Percentiles rank a stretch among this genome's conserved stretches.
These are phyloP conservation scores for Hebeloma cylindrosporum DNA, from an alignment of 768 basidiomycete genomes.

Conservation along the genomic window DNA sequence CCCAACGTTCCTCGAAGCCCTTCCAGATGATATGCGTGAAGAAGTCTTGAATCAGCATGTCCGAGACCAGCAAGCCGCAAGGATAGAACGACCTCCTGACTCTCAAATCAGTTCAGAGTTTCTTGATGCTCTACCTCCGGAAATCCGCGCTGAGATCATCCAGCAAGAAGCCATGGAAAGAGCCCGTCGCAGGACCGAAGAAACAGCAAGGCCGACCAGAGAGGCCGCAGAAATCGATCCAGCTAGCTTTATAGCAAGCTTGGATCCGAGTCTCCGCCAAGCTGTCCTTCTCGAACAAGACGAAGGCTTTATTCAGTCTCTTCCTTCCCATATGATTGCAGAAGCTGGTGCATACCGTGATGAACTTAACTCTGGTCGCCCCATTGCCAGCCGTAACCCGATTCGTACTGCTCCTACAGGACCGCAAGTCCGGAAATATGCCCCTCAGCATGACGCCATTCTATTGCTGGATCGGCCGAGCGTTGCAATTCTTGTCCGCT, in stretches of 20 bases:
- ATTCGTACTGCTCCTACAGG: conserved; percentile 29
- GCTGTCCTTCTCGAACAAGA: conserved; percentile 90
- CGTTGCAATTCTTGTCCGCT: conserved; percentile 83
- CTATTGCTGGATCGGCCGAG: conserved; percentile 90
- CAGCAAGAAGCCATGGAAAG: conserved; percentile 92
- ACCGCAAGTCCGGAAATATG: conserved; percentile 45
- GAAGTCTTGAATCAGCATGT: conserved; percentile 98
- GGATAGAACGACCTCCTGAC: conserved; percentile 71
- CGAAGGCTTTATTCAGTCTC: conserved; percentile 76
- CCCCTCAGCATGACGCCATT: conserved; percentile 79
- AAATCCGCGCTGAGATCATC: conserved; percentile 94
- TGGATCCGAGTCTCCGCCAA: conserved; percentile 87
- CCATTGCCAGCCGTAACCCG: conserved; percentile 29
- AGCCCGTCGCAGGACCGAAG: conserved; percentile 47
- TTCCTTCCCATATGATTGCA: conserved; percentile 85
- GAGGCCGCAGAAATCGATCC: conserved; percentile 79
- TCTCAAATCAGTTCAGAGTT: conserved; percentile 95
- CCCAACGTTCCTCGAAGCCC: conserved; percentile 94
- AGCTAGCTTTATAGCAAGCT: conserved; percentile 87
- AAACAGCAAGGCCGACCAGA: conserved; percentile 45
- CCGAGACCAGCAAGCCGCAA: conserved; percentile 82
- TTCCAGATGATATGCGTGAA: conserved; percentile 98
- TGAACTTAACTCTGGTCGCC: conserved; percentile 37
- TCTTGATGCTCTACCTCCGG: conserved; percentile 92
- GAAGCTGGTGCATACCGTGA: conserved; percentile 79